Evolutionary conservation across 169 alveolate species (phyloP), one percentile per base, ranked within the genome.

Genomic region (Babesia bigemina): DNA sequence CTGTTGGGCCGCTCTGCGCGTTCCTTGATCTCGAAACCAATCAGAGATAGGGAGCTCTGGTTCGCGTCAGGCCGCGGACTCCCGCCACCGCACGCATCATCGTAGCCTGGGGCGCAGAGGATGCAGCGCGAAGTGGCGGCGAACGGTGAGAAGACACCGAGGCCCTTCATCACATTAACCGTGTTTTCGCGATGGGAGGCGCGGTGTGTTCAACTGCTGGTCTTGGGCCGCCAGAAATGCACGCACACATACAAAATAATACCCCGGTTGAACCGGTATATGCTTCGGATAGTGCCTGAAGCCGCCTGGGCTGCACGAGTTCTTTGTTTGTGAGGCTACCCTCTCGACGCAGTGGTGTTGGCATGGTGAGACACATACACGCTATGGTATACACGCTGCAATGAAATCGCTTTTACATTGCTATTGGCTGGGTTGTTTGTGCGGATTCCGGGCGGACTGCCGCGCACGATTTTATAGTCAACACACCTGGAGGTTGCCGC

Each of bases 121-220:
- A 79, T 63, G 77, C 70, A 79, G 61, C 87, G 75, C 12, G 87
- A 70, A 0, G 87, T 79, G 45, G 83, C 67, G 42, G 67, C 65
- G 61, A 50, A 70, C 61, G 87, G 87, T 48, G 87, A 79, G 69
- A 79, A 79, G 12, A 79, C 56, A 4, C 87, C 87, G 55, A 70
- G 67, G 29, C 87, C 87, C 70, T 79, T 79, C 87, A 79, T 79
- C 57, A 44, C 14, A 36, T 53, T 9, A 6, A 29, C 14, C 22
- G 55, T 4, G 45, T 50, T 26, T 22, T 55, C 24, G 65, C 63
- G 44, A 67, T 14, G 22, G 33, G 56, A 28, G n/a, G 52, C 11
- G 22, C 49, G 19, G 63, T 55, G 76, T 67, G 65, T 44, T 58
- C 39, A 24, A 55, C 49, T 66, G 26, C 55, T 65, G 26, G 59